Evolutionary conservation across 1,284 basidiomycete species (phyloP).

Genomic region (Golubevia sp.): DNA sequence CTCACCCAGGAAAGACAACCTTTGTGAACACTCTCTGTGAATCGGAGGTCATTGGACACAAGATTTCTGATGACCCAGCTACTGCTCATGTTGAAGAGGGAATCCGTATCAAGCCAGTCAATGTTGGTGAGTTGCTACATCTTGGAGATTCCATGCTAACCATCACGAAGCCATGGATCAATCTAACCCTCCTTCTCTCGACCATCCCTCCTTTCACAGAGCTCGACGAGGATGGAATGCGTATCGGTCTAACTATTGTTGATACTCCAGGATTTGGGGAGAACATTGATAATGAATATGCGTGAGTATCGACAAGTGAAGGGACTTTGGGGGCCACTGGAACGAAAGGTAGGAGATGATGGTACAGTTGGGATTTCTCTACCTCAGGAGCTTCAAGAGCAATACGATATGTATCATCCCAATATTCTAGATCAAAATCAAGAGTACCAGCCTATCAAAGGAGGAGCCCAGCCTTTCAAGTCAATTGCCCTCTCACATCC

Average conservation of each 20-base stretch:
- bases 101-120: slow-evolving; percentile 92
- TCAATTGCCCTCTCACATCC: slow-evolving; percentile 63
- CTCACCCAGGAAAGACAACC: too few relatives aligned
- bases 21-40: slow-evolving; percentile 61
- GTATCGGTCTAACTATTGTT: slow-evolving; percentile 95
- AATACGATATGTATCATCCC: too few relatives aligned
- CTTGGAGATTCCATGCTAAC: not conserved
- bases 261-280: slow-evolving; percentile 99
- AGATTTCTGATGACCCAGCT: slow-evolving; percentile 81
- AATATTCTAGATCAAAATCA: too few relatives aligned
- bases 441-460: too few relatives aligned
- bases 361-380: too few relatives aligned
- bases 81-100: slow-evolving; percentile 92
- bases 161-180: slow-evolving; percentile 1
- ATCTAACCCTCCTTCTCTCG: not conserved
- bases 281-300: slow-evolving; percentile 98
- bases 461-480: slow-evolving; percentile 78
- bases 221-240: slow-evolving; percentile 96
- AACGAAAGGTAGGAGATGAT: not conserved
- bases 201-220: slow-evolving; percentile 66
- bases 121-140: slow-evolving; percentile 73
- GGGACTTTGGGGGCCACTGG: not conserved
- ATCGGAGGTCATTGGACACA: slow-evolving; percentile 67
- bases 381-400: too few relatives aligned
- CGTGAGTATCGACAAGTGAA: slow-evolving; percentile 68